A percentile compares a stretch with the other conserved stretches of the same genome.
Conservation (phyloP, 495 filamentous ascomycete genomes). For the Aspergillus asperescens region DNA sequence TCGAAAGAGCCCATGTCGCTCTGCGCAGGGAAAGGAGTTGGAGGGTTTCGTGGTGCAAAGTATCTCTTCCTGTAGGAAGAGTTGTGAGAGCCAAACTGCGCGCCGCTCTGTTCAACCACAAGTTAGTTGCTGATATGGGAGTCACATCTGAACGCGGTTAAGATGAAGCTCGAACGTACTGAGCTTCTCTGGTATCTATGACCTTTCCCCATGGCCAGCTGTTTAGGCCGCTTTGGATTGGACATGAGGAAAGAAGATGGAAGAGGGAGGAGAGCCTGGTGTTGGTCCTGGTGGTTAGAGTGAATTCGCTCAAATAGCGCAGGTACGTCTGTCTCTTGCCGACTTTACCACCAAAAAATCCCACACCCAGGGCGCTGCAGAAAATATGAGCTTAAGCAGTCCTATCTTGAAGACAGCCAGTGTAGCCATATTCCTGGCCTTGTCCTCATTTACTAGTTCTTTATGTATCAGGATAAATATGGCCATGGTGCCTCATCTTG, state of each 20-base stretch:
- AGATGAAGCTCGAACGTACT: background rate
- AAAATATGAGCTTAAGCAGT: background rate
- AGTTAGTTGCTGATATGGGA: background rate
- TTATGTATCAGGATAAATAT: background rate
- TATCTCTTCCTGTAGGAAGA: background rate
- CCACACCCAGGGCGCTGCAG: background rate
- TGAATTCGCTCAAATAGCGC: background rate
- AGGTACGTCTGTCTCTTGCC: constrained; percentile 3
- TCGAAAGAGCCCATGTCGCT: background rate
- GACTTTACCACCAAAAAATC: background rate
- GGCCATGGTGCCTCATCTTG: background rate
- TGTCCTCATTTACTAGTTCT: background rate
- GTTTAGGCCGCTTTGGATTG: background rate
- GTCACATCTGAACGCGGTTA: background rate
- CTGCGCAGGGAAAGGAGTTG: background rate
- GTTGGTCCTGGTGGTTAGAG: background rate
- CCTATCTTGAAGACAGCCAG: background rate
- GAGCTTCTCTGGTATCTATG: constrained; percentile 10
- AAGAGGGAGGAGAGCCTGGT: background rate
- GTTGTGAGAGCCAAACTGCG: background rate
- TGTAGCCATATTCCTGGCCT: background rate
- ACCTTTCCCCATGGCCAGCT: background rate
- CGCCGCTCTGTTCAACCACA: constrained; percentile 1
- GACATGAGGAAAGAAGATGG: background rate
- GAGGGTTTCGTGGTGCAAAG: background rate